Evolutionary conservation across 192 early-diverging fungal genomes (phyloP).

Genomic region (Gryganskiella cystojenkinii): DNA sequence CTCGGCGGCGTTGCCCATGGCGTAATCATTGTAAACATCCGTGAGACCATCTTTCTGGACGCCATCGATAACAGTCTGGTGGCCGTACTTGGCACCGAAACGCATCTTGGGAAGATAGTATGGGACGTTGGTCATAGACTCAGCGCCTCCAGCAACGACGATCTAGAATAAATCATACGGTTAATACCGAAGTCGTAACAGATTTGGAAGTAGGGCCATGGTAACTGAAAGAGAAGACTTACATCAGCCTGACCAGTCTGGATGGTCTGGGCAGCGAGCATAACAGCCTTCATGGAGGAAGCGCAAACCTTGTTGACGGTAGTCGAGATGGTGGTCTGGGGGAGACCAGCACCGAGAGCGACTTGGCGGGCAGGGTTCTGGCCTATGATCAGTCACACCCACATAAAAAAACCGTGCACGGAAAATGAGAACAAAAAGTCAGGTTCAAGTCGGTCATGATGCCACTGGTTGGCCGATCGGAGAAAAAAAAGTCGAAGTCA

Average conservation of each 20-base stretch:
- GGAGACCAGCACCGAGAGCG: constrained; percentile 77
- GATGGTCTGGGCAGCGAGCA: constrained; percentile 80
- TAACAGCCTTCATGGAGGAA: constrained; percentile 83
- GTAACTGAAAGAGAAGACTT: background rate
- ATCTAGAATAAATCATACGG: constrained; percentile 19
- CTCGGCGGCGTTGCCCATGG: constrained; percentile 87
- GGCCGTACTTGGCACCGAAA: constrained; percentile 81
- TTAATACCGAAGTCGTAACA: background rate
- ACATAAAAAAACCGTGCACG: too few species aligned
- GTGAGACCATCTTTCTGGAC: constrained; percentile 80
- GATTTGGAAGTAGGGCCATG: background rate
- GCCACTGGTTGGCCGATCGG: too few species aligned
- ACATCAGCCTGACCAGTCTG: constrained; percentile 77
- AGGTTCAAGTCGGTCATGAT: too few species aligned
- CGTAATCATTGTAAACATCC: constrained; percentile 77
- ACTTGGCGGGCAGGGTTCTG: constrained; percentile 90
- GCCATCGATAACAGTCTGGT: constrained; percentile 78
- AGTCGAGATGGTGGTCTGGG: constrained; percentile 70
- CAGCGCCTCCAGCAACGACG: constrained; percentile 79
- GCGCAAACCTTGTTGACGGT: constrained; percentile 90
- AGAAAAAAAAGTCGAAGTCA: too few species aligned
- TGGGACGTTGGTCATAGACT: constrained; percentile 87
- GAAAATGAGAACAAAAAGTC: too few species aligned
- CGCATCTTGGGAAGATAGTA: constrained; percentile 85
- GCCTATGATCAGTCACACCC: constrained; percentile 40